Evolutionary conservation across 495 filamentous ascomycete genomes (phyloP).

Genomic region (Hypoxylon crocopeplum): DNA sequence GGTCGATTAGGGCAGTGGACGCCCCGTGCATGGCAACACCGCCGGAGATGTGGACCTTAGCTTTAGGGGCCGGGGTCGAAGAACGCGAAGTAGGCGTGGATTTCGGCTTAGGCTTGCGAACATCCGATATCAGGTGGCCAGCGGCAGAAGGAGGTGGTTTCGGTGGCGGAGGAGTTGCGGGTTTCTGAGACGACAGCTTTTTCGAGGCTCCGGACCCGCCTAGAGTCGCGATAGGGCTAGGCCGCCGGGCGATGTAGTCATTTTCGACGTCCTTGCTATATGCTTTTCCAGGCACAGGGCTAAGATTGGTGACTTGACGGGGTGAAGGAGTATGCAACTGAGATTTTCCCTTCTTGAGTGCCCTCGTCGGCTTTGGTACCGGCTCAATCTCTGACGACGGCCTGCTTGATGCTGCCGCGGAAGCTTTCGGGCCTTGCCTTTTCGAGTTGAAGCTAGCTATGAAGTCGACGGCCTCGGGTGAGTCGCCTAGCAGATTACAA

Average conservation of each 20-base stretch:
- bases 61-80: conserved; percentile 59
- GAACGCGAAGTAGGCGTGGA: conserved; percentile 60
- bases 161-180: conserved; percentile 45
- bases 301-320: conserved; percentile 65
- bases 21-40: conserved; percentile 78
- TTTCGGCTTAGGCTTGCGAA: conserved; percentile 67
- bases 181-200: conserved; percentile 49
- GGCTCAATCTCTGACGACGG: conserved; percentile 37
- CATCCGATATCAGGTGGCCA: conserved; percentile 81
- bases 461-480: conserved; percentile 84
- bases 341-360: conserved; percentile 65
- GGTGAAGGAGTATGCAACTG: conserved; percentile 66
- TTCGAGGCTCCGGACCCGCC: conserved; percentile 43
- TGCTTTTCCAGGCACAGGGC: conserved; percentile 43
- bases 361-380: conserved; percentile 40
- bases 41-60: conserved; percentile 72
- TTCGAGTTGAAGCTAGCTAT: conserved; percentile 88
- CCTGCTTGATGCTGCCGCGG: conserved; percentile 12
- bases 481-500: conserved; percentile 86
- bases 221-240: conserved; percentile 43
- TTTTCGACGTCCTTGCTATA: conserved; percentile 50
- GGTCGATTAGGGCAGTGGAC: conserved; percentile 76
- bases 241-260: conserved; percentile 47
- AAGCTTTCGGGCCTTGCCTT: conserved; percentile 55
- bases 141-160: conserved; percentile 72